Base-by-base conservation (phyloP, 164 flowering plant species). In the Taxillus chinensis region DNA sequence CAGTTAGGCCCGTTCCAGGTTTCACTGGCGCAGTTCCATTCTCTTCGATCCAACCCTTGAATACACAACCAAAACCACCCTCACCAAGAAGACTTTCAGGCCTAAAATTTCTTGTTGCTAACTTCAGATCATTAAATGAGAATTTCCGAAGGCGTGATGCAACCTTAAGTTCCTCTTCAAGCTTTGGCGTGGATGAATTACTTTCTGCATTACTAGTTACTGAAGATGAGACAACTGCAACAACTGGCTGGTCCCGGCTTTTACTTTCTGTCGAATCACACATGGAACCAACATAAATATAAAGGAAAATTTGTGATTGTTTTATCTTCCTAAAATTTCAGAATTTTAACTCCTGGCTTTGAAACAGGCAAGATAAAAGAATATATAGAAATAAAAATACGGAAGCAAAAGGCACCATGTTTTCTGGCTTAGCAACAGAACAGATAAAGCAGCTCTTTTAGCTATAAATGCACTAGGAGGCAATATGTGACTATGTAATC, bases 181-280 rank as follows among this genome's bases (percentile, higher is more conserved):
- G 66, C 57, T 66, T 70, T 41, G 63, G 62, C 43, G 70, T 70
- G 41, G 74, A 66, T 49, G 63, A 79, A 62, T 64, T 84, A 65
- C 96, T 88, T 62, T 85, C 95, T 50, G 77, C 81, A 75, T 75
- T 81, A 71, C 96, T 85, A 7, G 91, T 86, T 40, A 83, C 82
- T 48, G 96, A 70, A n/a, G 98, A 83, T 41, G 92, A 77, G 53
- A 79, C 76, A 41, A 70, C 72, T 9, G 79, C 71, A 61, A 80
- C 81, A 63, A 73, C 64, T 12, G 85, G 85, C 39, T 86, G 87
- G 64, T 83, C 95, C 75, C 68, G 80, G 71, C 85, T 82, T 8
- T 80, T 90, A 65, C 77, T 80, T 71, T 84, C 95, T 62, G 78
- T 75, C 70, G 73, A 53, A 45, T 8, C 70, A 67, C 48, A 60